Evolutionary conservation across 768 basidiomycete genomes (phyloP).

Genomic region (Fomitopsis serialis): DNA sequence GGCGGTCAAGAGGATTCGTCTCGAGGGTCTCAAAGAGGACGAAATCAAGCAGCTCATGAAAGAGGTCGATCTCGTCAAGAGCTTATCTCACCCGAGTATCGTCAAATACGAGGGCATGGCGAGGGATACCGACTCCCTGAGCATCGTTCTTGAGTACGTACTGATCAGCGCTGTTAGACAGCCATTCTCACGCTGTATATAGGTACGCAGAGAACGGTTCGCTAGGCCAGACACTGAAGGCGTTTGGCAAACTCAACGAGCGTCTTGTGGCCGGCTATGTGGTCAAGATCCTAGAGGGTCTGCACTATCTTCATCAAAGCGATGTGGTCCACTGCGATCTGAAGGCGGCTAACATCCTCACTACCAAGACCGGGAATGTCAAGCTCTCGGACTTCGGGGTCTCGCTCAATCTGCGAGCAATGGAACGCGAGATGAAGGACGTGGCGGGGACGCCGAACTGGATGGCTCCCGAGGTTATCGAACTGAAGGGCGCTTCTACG

Average conservation of each 20-base stretch:
- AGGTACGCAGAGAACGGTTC: conserved; percentile 98
- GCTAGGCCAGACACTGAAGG: conserved; percentile 85
- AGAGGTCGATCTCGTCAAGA: conserved; percentile 91
- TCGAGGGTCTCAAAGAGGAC: conserved; percentile 86
- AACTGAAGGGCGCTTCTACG: conserved; percentile 87
- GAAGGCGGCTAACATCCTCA: conserved; percentile 98
- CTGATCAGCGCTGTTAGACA: conserved; percentile 7
- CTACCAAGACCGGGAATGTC: conserved; percentile 95
- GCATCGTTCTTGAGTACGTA: conserved; percentile 90
- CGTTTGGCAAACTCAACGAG: conserved; percentile 93
- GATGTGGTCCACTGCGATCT: conserved; percentile 97
- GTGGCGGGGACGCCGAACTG: conserved; percentile 96
- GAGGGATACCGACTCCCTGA: conserved; percentile 81
- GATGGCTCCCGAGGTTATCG: conserved; percentile 99
- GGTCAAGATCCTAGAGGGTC: conserved; percentile 92
- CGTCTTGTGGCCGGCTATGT: conserved; percentile 88
- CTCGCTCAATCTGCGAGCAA: conserved; percentile 88
- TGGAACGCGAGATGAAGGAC: conserved; percentile 80
- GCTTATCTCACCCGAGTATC: conserved; percentile 89
- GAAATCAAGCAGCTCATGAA: conserved; percentile 89
- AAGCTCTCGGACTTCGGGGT: conserved; percentile 98
- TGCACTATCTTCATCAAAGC: conserved; percentile 86
- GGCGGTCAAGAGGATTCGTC: conserved; percentile 94
- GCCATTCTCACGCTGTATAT: conserved; percentile 9
- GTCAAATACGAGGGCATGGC: conserved; percentile 98